phyloP scores from a whole-genome alignment of 83 land plant genomes.

The Diphasiastrum complanatum region DNA sequence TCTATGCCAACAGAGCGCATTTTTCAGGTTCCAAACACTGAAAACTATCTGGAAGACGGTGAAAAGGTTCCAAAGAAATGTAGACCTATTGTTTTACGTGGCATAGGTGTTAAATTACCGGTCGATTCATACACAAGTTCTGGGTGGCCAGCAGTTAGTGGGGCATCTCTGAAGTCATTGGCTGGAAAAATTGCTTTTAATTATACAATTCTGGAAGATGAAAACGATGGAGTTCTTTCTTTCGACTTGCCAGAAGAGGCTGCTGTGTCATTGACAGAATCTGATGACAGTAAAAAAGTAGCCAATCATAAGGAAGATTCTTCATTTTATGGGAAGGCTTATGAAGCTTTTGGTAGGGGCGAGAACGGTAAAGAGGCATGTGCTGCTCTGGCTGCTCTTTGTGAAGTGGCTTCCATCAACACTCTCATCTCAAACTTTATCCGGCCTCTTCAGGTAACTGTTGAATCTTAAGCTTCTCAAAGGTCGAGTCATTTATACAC shows the following conservation, averaged over 20 bases:
- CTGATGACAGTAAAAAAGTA: slow-evolving; percentile 4
- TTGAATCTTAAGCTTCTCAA: too few species aligned
- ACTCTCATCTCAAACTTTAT: slow-evolving; percentile 89
- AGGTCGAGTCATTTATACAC: too few species aligned
- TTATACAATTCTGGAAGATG: slow-evolving; percentile 31
- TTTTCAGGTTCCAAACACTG: slow-evolving; percentile 66
- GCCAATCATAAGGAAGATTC: slow-evolving; percentile 20
- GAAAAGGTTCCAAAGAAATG: slow-evolving; percentile 59
- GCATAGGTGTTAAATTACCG: slow-evolving; percentile 40
- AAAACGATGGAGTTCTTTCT: slow-evolving; percentile 22
- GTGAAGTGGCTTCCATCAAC: slow-evolving; percentile 82
- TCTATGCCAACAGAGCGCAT: slow-evolving; percentile 38
- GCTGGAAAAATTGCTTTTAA: slow-evolving; percentile 80
- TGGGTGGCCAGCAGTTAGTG: slow-evolving; percentile 90
- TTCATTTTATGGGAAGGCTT: slow-evolving; percentile 77
- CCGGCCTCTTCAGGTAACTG: slow-evolving; percentile 75
- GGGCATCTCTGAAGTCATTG: slow-evolving; percentile 52
- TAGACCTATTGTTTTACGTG: slow-evolving; percentile 46
- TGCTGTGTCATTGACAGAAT: slow-evolving; percentile 26
- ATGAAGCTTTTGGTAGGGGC: slow-evolving; percentile 65
- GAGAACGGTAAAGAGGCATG: slow-evolving; percentile 73
- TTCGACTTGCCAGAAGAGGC: slow-evolving; percentile 13
- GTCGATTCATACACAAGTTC: slow-evolving; percentile 54
- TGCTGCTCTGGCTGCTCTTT: slow-evolving; percentile 84
- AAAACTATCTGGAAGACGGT: slow-evolving; percentile 66